Percentiles rank a stretch among this genome's conserved stretches.
phyloP scores from a whole-genome alignment of 1,284 basidiomycete genomes.

The Cryptococcus sp. region DNA sequence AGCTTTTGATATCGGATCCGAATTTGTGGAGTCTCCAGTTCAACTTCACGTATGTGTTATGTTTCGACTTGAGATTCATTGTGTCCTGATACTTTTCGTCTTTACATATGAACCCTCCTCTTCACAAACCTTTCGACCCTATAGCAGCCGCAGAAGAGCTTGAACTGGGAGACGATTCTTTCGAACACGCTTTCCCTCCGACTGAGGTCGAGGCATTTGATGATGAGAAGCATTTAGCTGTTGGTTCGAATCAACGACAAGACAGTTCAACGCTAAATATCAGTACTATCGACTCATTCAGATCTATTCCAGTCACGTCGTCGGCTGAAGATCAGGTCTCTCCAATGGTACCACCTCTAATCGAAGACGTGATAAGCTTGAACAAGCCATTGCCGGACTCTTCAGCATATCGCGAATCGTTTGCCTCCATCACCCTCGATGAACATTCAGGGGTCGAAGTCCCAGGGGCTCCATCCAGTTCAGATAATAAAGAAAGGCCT shows the following conservation, averaged over 20 bases:
- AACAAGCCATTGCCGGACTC: not conserved
- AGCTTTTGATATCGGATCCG: too few relatives aligned
- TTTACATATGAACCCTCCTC: not conserved
- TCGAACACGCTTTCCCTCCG: not conserved
- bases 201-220: conserved; percentile 18
- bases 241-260: not conserved
- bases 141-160: conserved; percentile 20
- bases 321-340: too few relatives aligned
- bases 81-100: too few relatives aligned
- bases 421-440: conserved; percentile 1
- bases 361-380: not conserved
- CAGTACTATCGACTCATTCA: not conserved
- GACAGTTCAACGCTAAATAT: not conserved
- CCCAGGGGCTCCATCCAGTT: not conserved
- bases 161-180: conserved; percentile 12
- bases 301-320: not conserved
- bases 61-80: too few relatives aligned
- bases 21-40: too few relatives aligned
- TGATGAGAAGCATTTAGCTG: not conserved
- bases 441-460: not conserved
- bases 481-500: conserved; percentile 4
- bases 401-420: not conserved
- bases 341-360: not conserved
- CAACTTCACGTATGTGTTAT: too few relatives aligned
- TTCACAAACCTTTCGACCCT: conserved; percentile 6